Percentiles rank a stretch among this genome's conserved stretches.
Conservation (phyloP, 164 flowering plant species). For the Berberis thunbergii region DNA sequence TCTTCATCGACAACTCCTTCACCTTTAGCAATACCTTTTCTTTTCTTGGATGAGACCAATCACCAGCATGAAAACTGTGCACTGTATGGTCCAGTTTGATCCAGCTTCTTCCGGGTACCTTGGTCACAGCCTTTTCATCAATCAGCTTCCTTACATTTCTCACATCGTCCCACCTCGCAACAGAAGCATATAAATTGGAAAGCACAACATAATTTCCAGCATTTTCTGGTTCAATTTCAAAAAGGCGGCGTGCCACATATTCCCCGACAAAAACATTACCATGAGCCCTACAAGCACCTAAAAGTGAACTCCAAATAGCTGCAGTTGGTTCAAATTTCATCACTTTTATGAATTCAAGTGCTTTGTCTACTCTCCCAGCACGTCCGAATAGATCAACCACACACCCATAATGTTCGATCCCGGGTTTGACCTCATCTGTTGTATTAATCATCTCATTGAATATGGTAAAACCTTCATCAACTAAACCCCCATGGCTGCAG, state of each 20-base stretch:
- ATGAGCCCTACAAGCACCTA: slow-evolving; percentile 25
- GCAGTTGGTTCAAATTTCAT: slow-evolving; percentile 28
- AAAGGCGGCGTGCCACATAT: slow-evolving; percentile 20
- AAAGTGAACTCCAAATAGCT: slow-evolving; percentile 27
- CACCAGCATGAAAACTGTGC: slow-evolving; percentile 23
- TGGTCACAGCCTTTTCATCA: slow-evolving; percentile 19
- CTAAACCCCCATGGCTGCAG: slow-evolving; percentile 30
- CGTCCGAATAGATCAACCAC: slow-evolving; percentile 31
- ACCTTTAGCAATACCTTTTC: slow-evolving; percentile 17
- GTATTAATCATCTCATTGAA: slow-evolving; percentile 16
- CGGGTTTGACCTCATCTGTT: slow-evolving; percentile 14
- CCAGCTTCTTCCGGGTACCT: slow-evolving; percentile 29
- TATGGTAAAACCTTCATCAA: slow-evolving; percentile 21
- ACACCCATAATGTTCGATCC: slow-evolving; percentile 24
- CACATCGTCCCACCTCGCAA: slow-evolving; percentile 26
- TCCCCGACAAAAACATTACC: slow-evolving; percentile 19
- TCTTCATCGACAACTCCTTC: slow-evolving; percentile 3
- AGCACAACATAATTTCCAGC: slow-evolving; percentile 28
- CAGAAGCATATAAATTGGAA: slow-evolving; percentile 26
- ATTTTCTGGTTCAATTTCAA: slow-evolving; percentile 25
- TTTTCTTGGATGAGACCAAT: slow-evolving; percentile 18
- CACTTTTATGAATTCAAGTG: slow-evolving; percentile 15
- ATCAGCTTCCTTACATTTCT: slow-evolving; percentile 16
- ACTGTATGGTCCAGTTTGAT: slow-evolving; percentile 15
- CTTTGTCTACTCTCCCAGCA: slow-evolving; percentile 20